Evolutionary conservation across 1,139 yeast genomes (phyloP), one percentile per base, ranked within the genome.

Genomic region (Magnusiomyces suaveolens): DNA sequence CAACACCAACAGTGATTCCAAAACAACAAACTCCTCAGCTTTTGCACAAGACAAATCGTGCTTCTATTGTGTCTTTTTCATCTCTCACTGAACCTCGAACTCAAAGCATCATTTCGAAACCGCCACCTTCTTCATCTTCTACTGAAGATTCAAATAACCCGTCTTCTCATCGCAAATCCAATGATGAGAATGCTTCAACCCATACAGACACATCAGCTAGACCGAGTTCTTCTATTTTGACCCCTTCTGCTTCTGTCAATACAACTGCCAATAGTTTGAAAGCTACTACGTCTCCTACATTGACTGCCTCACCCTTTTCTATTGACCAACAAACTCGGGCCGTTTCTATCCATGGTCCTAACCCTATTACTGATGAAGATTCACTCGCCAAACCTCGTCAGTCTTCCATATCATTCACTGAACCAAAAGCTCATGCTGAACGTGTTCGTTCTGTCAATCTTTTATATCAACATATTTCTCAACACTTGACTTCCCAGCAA

Each of bases 351-450:
- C n/a, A n/a, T n/a, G n/a, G n/a, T n/a, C n/a, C n/a, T n/a, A 32
- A 32, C 36, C 14, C 36, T 32, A 14, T 14, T 32, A 8, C 14
- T 8, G 36, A 32, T 8, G 14, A 8, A 14, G 14, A 32, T 8
- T 32, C 36, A 8, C 14, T 32, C 18, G 41, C 41, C 41, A n/a
- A 36, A n/a, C 41, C 47, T 3, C 29, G 51, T 20, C 38, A 39
- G 10, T 49, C 46, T 10, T 49, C 51, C 2, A 56, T 56, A 21
- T 56, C 58, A 6, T 56, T 56, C 33, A 56, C 52, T 14, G 58
- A 56, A 46, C 58, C 58, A 2, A 52, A 48, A 32, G 52, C 56
- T 4, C 58, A 56, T 48, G 48, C 55, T 1, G 58, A 54, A 21
- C 48, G 58, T 18, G 44, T 54, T 2, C 52, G 58, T 4, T 49